A percentile compares a stretch with the other conserved stretches of the same genome.
Evolutionary conservation across 2,329 filamentous ascomycete genomes (phyloP).

Genomic region (Pseudogymnoascus sp.): DNA sequence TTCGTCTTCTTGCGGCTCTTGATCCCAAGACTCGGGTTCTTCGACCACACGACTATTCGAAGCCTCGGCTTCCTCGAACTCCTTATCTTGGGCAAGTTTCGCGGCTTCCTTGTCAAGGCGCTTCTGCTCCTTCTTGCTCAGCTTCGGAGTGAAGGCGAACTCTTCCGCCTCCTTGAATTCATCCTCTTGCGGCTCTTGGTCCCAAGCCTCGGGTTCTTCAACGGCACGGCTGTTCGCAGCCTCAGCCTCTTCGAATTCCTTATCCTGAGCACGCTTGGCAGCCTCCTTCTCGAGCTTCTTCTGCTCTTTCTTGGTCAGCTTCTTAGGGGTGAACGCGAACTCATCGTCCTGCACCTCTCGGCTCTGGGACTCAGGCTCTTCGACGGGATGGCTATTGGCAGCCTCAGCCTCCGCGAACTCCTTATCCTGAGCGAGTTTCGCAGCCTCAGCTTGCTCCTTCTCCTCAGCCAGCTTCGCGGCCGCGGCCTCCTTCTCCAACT

Average conservation of each 20-base stretch:
- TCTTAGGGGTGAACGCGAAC: conserved; percentile 9
- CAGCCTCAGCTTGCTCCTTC: neutral
- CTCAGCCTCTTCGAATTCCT: neutral
- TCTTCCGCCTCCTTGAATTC: conserved; percentile 16
- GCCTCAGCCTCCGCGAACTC: neutral
- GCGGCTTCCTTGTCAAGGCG: conserved; percentile 33
- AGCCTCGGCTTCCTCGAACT: conserved; percentile 1
- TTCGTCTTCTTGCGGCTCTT: neutral
- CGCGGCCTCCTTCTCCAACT: conserved; percentile 20
- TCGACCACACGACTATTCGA: neutral
- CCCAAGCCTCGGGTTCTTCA: neutral
- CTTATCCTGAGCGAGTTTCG: neutral
- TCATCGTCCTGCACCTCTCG: conserved; percentile 16
- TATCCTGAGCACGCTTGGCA: neutral
- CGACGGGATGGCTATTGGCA: neutral
- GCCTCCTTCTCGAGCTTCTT: neutral
- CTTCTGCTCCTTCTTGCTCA: conserved; percentile 6
- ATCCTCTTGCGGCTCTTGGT: neutral
- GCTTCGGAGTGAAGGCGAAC: conserved; percentile 12
- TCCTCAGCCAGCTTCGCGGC: neutral
- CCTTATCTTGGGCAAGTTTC: neutral
- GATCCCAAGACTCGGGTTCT: neutral
- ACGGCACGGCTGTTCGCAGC: neutral
- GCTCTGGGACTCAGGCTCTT: neutral
- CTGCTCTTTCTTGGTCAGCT: conserved; percentile 3